Conservation (phyloP, 2,329 filamentous ascomycete genomes). For the Spiromastix sp. region DNA sequence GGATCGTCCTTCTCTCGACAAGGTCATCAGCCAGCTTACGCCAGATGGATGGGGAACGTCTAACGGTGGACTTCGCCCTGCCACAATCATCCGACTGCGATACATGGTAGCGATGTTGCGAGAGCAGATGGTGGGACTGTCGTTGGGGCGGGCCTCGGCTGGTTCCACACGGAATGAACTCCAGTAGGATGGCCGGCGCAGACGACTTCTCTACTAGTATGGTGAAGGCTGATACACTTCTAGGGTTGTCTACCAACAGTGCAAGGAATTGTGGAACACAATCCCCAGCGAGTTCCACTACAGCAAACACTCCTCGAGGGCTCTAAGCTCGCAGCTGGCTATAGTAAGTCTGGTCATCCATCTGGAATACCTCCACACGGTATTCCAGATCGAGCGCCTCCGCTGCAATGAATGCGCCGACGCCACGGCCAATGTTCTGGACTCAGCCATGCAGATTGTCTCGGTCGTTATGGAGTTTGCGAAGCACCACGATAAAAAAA, state of each 20-base stretch:
- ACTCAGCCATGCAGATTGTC: conserved; percentile 15
- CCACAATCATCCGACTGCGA: conserved; percentile 14
- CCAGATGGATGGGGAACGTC: conserved; percentile 14
- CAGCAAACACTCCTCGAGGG: conserved; percentile 9
- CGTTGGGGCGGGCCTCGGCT: too few species aligned
- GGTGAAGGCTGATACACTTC: too few species aligned
- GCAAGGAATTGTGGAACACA: conserved; percentile 12
- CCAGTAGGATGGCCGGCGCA: too few species aligned
- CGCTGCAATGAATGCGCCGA: conserved; percentile 12
- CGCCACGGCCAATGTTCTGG: conserved; percentile 12
- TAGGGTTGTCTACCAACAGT: conserved; percentile 12
- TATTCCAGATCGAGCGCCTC: conserved; percentile 16
- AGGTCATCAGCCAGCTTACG: conserved; percentile 11
- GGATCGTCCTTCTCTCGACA: conserved; percentile 6
- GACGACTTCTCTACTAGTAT: background rate
- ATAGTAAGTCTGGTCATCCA: conserved; percentile 12
- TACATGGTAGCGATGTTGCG: conserved; percentile 14
- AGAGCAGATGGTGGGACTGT: conserved; percentile 17
- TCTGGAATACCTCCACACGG: conserved; percentile 13
- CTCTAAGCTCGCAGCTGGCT: conserved; percentile 5
- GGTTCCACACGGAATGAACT: too few species aligned
- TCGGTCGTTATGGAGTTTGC: conserved; percentile 14
- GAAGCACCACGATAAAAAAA: conserved; percentile 9
- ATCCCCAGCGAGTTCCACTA: conserved; percentile 15
- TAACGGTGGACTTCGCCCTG: conserved; percentile 9